These are phyloP conservation scores for Oryza australiensis DNA, from an alignment of 176 grass and related monocot species.

Conservation along the genomic window DNA sequence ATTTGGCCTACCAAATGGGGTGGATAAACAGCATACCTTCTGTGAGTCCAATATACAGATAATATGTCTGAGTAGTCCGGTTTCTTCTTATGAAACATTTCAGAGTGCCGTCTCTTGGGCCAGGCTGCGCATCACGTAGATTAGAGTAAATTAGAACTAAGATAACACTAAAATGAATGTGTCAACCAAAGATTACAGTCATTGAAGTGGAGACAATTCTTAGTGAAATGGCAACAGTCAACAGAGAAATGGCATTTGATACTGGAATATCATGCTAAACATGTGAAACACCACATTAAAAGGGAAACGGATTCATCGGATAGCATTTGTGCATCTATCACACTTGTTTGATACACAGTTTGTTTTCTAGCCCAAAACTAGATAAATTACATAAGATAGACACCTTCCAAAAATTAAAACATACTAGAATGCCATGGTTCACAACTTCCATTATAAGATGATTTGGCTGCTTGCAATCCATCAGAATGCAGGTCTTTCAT, in stretches of 20 bases:
- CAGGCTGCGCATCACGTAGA: slow-evolving; percentile 55
- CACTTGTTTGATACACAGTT: not conserved
- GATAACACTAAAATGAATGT: not conserved
- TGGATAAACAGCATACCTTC: slow-evolving; percentile 60
- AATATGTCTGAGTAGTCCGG: slow-evolving; percentile 74
- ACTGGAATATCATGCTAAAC: not conserved
- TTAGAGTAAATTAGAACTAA: not conserved
- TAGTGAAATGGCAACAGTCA: not conserved
- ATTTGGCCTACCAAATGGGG: not conserved
- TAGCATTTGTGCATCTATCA: not conserved
- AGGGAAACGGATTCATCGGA: not conserved
- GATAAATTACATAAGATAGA: not conserved
- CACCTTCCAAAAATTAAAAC: not conserved
- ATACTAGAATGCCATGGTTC: not conserved
- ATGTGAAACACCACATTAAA: not conserved
- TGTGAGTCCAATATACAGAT: slow-evolving; percentile 79
- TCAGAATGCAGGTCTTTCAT: not conserved
- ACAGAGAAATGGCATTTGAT: not conserved
- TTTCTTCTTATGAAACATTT: slow-evolving; percentile 97
- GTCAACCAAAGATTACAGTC: not conserved
- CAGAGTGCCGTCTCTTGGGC: slow-evolving; percentile 71
- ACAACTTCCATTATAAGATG: slow-evolving; percentile 11
- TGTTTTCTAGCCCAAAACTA: not conserved
- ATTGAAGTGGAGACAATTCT: not conserved
- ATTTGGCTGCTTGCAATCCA: slow-evolving; percentile 13